Conservation (phyloP, 169 alveolate genomes). For the Cytauxzoon felis region DNA sequence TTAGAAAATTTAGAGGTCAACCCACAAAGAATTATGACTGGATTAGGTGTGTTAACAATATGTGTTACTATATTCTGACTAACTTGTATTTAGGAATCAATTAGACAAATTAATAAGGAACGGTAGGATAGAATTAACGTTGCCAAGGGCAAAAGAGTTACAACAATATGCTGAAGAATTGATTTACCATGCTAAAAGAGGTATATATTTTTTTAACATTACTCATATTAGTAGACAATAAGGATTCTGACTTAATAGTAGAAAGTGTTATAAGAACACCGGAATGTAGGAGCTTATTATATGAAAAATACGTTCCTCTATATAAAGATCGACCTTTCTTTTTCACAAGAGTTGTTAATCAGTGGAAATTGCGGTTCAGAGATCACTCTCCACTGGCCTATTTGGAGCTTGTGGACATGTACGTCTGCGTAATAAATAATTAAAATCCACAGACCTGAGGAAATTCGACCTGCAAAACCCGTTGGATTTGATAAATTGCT, state of each 20-base stretch:
- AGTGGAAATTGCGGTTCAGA: slow-evolving; percentile 72
- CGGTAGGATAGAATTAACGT: slow-evolving; percentile 79
- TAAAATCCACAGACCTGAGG: slow-evolving; percentile 69
- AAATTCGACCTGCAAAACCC: slow-evolving; percentile 82
- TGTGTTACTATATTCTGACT: neutral
- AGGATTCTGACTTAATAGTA: slow-evolving; percentile 67
- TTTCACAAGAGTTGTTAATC: slow-evolving; percentile 80
- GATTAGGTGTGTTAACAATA: slow-evolving; percentile 57
- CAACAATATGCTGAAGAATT: slow-evolving; percentile 86
- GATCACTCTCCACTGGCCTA: slow-evolving; percentile 85
- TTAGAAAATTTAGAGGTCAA: slow-evolving; percentile 74
- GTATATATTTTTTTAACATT: slow-evolving; percentile 10
- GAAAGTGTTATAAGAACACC: slow-evolving; percentile 82
- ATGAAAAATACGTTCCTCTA: slow-evolving; percentile 78
- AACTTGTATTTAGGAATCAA: slow-evolving; percentile 63
- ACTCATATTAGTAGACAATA: slow-evolving; percentile 2
- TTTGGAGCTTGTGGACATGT: slow-evolving; percentile 80
- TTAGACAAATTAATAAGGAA: slow-evolving; percentile 73
- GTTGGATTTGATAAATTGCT: slow-evolving; percentile 71
- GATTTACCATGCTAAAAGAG: slow-evolving; percentile 75
- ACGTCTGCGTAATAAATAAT: neutral
- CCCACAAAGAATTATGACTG: slow-evolving; percentile 82
- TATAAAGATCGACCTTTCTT: slow-evolving; percentile 75
- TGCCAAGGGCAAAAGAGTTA: slow-evolving; percentile 80
- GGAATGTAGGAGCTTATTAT: slow-evolving; percentile 76